Conservation (phyloP, 1,284 basidiomycete species). For the Cryptococcus sp. region DNA sequence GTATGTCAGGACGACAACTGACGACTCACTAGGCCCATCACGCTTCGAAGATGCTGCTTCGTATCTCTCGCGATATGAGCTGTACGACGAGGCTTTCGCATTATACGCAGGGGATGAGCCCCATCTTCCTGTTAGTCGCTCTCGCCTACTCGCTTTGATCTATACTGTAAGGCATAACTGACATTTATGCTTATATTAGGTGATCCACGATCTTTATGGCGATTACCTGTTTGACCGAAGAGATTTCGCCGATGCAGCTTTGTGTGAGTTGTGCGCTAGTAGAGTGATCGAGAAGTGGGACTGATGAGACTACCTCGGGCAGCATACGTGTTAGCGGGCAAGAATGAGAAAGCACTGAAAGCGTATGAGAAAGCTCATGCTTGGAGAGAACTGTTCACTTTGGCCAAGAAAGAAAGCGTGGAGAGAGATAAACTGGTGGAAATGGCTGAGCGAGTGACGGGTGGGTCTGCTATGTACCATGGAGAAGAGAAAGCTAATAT, state of each 20-base stretch:
- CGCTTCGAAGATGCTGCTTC: constrained; percentile 73
- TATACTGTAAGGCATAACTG: too few relatives aligned
- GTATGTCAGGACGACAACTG: not conserved
- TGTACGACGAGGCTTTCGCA: constrained; percentile 71
- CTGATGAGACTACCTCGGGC: not conserved
- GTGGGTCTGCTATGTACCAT: constrained; percentile 53
- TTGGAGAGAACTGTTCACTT: constrained; percentile 88
- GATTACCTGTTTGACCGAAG: constrained; percentile 83
- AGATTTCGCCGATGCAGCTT: constrained; percentile 79
- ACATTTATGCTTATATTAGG: constrained; percentile 39
- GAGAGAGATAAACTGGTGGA: constrained; percentile 61
- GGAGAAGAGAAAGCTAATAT: constrained; percentile 3
- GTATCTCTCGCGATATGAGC: constrained; percentile 76
- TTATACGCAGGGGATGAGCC: constrained; percentile 68
- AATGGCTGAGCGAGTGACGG: constrained; percentile 72
- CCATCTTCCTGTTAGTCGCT: constrained; percentile 54
- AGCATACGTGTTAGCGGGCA: constrained; percentile 73
- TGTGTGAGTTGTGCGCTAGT: constrained; percentile 58
- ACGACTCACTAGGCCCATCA: constrained; percentile 20
- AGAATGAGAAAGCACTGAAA: constrained; percentile 71
- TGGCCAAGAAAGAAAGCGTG: constrained; percentile 60
- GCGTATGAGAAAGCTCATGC: constrained; percentile 81
- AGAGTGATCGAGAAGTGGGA: not conserved
- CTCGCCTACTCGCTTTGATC: too few relatives aligned
- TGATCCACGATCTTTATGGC: constrained; percentile 76